Evolutionary conservation across 73 alveolate species (phyloP).

Genomic region (Paramecium octaurelia): DNA sequence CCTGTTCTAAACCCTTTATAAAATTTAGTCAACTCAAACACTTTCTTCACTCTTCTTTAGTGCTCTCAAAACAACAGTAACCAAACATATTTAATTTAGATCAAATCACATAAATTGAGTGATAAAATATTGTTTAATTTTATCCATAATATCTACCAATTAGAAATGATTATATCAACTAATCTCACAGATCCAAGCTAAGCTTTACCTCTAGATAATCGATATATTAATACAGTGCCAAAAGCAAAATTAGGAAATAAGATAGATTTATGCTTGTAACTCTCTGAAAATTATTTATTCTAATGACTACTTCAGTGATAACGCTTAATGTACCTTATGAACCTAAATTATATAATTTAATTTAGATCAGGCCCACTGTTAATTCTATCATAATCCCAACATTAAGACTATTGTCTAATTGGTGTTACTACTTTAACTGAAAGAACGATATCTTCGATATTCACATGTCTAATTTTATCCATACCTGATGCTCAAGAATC

Average conservation of each 20-base stretch:
- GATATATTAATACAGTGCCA: slow-evolving; percentile 84
- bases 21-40: slow-evolving; percentile 66
- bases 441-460: slow-evolving; percentile 88
- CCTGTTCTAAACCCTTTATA: slow-evolving; percentile 86
- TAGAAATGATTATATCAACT: slow-evolving; percentile 82
- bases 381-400: slow-evolving; percentile 79
- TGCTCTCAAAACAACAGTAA: slow-evolving; percentile 85
- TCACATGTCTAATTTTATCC: slow-evolving; percentile 93
- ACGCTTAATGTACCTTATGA: slow-evolving; percentile 86
- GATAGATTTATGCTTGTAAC: slow-evolving; percentile 72
- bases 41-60: slow-evolving; percentile 61
- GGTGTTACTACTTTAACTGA: slow-evolving; percentile 81
- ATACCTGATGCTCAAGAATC: slow-evolving; percentile 95
- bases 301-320: slow-evolving; percentile 80
- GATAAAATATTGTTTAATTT: slow-evolving; percentile 74
- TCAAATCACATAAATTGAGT: slow-evolving; percentile 79
- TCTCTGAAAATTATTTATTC: no score
- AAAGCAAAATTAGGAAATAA: slow-evolving; percentile 83
- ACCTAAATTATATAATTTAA: slow-evolving; percentile 77
- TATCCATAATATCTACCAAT: slow-evolving; percentile 75
- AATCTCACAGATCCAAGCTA: slow-evolving; percentile 87
- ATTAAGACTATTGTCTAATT: slow-evolving; percentile 69
- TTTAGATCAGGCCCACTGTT: slow-evolving; percentile 86
- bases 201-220: slow-evolving; percentile 64
- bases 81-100: slow-evolving; percentile 77